Evolutionary conservation across 2,329 filamentous ascomycete species (phyloP).

Genomic region (Stagonosporopsis chrysanthemi): DNA sequence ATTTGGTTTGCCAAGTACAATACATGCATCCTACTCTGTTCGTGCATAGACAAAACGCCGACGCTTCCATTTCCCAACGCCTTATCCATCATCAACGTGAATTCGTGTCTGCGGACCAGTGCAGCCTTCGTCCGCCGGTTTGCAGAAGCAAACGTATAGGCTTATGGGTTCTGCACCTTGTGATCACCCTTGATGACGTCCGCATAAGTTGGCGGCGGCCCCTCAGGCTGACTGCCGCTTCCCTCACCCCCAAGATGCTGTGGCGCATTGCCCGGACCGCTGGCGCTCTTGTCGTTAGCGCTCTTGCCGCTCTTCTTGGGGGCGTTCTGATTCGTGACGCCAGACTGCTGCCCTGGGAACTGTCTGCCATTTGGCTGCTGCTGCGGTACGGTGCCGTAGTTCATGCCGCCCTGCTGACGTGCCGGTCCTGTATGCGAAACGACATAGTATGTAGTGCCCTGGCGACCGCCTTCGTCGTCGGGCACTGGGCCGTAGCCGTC

Average conservation of each 20-base stretch:
- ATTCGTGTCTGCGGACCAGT: not conserved
- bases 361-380: slow-evolving; percentile 48
- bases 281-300: slow-evolving; percentile 8
- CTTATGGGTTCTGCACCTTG: slow-evolving; percentile 73
- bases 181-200: slow-evolving; percentile 89
- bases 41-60: slow-evolving; percentile 1
- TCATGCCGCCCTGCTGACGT: slow-evolving; percentile 34
- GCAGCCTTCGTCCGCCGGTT: not conserved
- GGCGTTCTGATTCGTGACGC: slow-evolving; percentile 41
- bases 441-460: slow-evolving; percentile 38
- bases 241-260: slow-evolving; percentile 33
- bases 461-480: slow-evolving; percentile 59
- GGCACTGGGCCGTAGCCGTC: slow-evolving; percentile 66
- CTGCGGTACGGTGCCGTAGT: slow-evolving; percentile 54
- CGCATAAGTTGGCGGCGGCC: slow-evolving; percentile 81
- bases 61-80: not conserved
- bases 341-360: slow-evolving; percentile 53
- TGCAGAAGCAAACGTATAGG: not conserved
- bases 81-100: not conserved
- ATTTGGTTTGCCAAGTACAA: not conserved
- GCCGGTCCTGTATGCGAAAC: slow-evolving; percentile 49
- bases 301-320: slow-evolving; percentile 22
- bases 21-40: not conserved
- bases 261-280: slow-evolving; percentile 16
- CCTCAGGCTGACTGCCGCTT: slow-evolving; percentile 46